Evolutionary conservation across 2,329 filamentous ascomycete species (phyloP), one percentile per base, ranked within the genome.

Genomic region (Curvularia lunata): DNA sequence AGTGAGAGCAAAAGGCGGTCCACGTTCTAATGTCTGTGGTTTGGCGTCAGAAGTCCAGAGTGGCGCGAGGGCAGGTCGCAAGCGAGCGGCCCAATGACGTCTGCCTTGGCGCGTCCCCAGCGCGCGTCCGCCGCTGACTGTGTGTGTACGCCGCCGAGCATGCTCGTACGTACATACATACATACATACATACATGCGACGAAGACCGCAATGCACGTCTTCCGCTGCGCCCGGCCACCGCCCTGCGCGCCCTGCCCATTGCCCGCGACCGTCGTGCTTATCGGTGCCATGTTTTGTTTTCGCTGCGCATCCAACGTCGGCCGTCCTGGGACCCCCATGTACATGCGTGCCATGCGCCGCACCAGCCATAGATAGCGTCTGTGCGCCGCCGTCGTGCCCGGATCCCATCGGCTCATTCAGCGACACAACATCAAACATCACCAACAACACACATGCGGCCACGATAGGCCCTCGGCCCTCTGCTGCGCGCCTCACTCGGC

Each of bases 11-110:
- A 64, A 57, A 48, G 59, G 40, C 61, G 59, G 65, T 63, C 62
- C 72, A 75, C 71, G 72, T 73, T 74, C 68, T 54, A 52, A 55
- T 59, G 50, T 67, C 64, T 67, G 66, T 69, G 67, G 63, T 64
- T 61, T 58, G 59, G 62, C 59, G 64, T 63, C 43, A 3, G 60
- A 54, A 56, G 56, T 62, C 53, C 45, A 62, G 46, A 48, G 62
- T 56, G 59, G 65, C 66, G 65, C 63, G 64, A 58, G 64, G 63
- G 64, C 60, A 58, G 40, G 54, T 62, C 58, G 52, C 59, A 66
- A 64, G 64, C 64, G 64, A 68, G 51, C 57, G 59, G 53, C 58
- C 64, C 64, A 66, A 70, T 70, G 67, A 70, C 67, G 67, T 70
- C 64, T 62, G 59, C 56, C 55, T 52, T 52, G 27, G 25, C 40